Percentiles rank a stretch among this genome's conserved stretches.
Conservation (phyloP, 108 stramenopile genomes). For the Cyclostephanos tholiformis region DNA sequence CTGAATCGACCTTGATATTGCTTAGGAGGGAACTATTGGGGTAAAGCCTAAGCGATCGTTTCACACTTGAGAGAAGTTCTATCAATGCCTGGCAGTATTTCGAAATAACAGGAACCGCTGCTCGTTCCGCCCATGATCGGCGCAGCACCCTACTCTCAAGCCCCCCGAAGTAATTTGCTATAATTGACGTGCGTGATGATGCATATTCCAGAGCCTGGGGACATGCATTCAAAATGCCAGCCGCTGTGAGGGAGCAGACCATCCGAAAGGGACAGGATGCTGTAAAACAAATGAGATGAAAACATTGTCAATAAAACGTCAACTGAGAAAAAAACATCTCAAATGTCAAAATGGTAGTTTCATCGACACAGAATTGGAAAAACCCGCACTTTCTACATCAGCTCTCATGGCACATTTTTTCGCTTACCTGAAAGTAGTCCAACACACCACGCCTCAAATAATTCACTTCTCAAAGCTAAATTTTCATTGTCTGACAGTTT, state of each 20-base stretch:
- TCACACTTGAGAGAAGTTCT: constrained; percentile 71
- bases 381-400: no score
- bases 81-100: constrained; percentile 80
- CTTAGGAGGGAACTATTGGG: constrained; percentile 25
- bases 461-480: constrained; percentile 43
- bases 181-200: constrained; percentile 45
- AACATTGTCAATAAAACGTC: not conserved
- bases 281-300: constrained; percentile 4
- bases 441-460: constrained; percentile 84
- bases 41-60: constrained; percentile 26
- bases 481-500: constrained; percentile 46
- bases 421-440: constrained; percentile 56
- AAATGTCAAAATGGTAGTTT: not conserved
- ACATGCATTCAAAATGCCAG: constrained; percentile 70
- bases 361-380: not conserved
- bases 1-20: constrained; percentile 60
- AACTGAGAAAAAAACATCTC: not conserved
- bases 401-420: not conserved
- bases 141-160: constrained; percentile 65
- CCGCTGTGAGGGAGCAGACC: constrained; percentile 72
- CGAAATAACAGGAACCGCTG: constrained; percentile 82
- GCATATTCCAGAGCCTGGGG: constrained; percentile 51
- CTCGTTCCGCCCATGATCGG: constrained; percentile 85
- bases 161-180: constrained; percentile 60
- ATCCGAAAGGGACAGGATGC: constrained; percentile 84